Percentiles rank a stretch among this genome's conserved stretches.
phyloP scores from a whole-genome alignment of 2,329 filamentous ascomycete genomes.

The Aureobasidium sp. region DNA sequence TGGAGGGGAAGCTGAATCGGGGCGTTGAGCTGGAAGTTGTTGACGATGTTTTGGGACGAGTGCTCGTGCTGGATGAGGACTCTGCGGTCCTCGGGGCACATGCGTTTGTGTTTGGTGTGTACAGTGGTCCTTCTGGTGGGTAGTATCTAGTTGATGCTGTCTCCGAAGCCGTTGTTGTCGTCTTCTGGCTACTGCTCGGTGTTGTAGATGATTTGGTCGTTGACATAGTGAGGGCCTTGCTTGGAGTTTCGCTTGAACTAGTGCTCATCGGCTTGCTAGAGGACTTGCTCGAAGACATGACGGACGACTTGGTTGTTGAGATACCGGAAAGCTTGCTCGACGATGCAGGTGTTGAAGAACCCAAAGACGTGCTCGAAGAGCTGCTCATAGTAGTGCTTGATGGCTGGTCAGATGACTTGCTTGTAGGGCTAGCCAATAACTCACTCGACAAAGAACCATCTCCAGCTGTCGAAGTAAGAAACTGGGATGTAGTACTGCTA shows the following conservation, averaged over 20 bases:
- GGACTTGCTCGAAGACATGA: background rate
- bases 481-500: background rate
- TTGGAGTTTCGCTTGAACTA: background rate
- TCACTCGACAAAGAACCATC: background rate
- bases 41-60: background rate
- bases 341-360: background rate
- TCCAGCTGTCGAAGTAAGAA: background rate
- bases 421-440: too few species aligned
- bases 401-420: background rate
- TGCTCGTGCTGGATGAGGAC: background rate
- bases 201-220: background rate
- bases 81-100: background rate
- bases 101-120: slow-evolving; percentile 3
- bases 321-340: background rate
- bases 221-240: background rate
- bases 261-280: background rate
- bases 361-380: background rate
- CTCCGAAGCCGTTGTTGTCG: background rate
- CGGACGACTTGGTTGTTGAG: background rate
- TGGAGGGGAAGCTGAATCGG: background rate
- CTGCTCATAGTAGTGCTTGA: background rate
- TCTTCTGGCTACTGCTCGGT: background rate
- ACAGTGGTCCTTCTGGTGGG: background rate
- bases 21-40: background rate
- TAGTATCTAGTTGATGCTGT: background rate